These are phyloP conservation scores for Leavenworthia alabamica DNA, from an alignment of 345 rosid species.

Conservation along the genomic window DNA sequence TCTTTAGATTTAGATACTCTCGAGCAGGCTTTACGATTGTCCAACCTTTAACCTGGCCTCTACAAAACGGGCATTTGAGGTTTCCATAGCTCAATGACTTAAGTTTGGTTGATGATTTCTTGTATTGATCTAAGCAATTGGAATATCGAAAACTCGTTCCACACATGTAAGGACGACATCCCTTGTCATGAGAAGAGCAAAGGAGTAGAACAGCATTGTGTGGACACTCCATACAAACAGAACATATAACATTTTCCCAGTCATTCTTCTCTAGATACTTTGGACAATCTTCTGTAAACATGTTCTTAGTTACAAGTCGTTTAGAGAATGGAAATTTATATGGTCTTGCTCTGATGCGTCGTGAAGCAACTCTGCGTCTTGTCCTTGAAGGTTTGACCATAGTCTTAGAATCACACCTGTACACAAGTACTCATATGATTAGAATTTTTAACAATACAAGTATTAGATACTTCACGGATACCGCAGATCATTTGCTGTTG, in stretches of 20 bases:
- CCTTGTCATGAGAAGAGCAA: constrained; percentile 95
- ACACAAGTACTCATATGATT: not conserved
- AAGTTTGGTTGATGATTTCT: constrained; percentile 66
- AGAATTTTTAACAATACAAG: not conserved
- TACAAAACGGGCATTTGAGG: constrained; percentile 87
- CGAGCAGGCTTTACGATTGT: constrained; percentile 89
- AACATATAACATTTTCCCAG: constrained; percentile 81
- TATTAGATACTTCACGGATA: not conserved
- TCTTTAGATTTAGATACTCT: constrained; percentile 60
- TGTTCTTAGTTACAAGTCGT: constrained; percentile 30
- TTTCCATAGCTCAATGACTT: constrained; percentile 38
- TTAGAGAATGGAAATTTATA: constrained; percentile 39
- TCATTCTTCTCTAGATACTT: constrained; percentile 58
- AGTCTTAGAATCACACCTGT: constrained; percentile 11
- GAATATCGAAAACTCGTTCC: constrained; percentile 94
- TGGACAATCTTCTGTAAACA: constrained; percentile 39
- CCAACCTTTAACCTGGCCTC: constrained; percentile 98
- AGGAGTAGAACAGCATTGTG: constrained; percentile 97
- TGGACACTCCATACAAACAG: constrained; percentile 97
- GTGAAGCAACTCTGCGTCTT: constrained; percentile 47
- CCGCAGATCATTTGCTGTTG: not conserved
- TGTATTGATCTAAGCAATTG: constrained; percentile 90
- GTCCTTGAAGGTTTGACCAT: constrained; percentile 70
- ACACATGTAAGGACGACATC: constrained; percentile 98
- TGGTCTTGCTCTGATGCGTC: constrained; percentile 47